A percentile compares a stretch with the other conserved stretches of the same genome.
These are phyloP conservation scores for Boletus vermiculosoides DNA, from an alignment of 768 basidiomycete genomes.

Conservation along the genomic window DNA sequence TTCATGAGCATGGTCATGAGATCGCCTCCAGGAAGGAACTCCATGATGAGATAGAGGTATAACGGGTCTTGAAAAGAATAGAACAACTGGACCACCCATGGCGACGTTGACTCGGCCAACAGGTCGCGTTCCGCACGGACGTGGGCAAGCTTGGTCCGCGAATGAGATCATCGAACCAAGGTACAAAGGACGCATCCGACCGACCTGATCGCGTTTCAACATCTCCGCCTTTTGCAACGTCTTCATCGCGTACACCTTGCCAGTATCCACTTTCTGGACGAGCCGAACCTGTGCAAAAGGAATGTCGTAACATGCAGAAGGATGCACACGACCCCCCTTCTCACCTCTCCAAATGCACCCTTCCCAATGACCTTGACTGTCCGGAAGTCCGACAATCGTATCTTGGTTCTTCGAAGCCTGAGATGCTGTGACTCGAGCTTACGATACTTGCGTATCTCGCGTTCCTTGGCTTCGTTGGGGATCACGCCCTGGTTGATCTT, in stretches of 20 bases:
- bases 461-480: slow-evolving; percentile 79
- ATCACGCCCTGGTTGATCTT: slow-evolving; percentile 73
- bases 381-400: slow-evolving; percentile 89
- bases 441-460: slow-evolving; percentile 83
- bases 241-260: slow-evolving; percentile 99
- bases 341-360: slow-evolving; percentile 95
- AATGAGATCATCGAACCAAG: slow-evolving; percentile 6
- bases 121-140: slow-evolving; percentile 97
- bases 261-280: slow-evolving; percentile 96
- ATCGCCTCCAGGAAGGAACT: slow-evolving; percentile 89
- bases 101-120: slow-evolving; percentile 92
- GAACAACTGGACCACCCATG: slow-evolving; percentile 97
- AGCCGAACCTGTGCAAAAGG: slow-evolving; percentile 67
- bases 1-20: slow-evolving; percentile 99
- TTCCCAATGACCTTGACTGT: slow-evolving; percentile 99
- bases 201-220: slow-evolving; percentile 98
- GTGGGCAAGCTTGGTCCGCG: slow-evolving; percentile 74
- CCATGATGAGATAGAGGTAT: slow-evolving; percentile 98
- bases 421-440: slow-evolving; percentile 87
- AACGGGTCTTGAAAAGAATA: slow-evolving; percentile 97
- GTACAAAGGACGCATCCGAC: slow-evolving; percentile 19
- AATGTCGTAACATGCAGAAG: slow-evolving; percentile 1
- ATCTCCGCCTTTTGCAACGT: slow-evolving; percentile 97
- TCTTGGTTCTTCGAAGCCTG: slow-evolving; percentile 88
- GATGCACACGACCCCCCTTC: slow-evolving; percentile 16